A percentile compares a stretch with the other conserved stretches of the same genome.
Conservation (phyloP, 345 rosid species). For the Dimocarpus longan region DNA sequence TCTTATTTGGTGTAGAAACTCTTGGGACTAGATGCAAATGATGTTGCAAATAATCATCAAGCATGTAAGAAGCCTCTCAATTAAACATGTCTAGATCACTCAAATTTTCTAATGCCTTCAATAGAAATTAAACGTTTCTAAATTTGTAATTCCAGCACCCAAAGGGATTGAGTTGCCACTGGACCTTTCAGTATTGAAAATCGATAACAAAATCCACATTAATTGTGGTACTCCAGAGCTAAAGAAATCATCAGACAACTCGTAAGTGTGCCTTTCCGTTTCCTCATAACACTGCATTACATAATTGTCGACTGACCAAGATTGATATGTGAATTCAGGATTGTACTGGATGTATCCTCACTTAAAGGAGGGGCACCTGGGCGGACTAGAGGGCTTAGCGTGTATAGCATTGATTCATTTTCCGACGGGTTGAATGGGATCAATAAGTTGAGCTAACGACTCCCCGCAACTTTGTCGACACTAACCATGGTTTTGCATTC, state of each 20-base stretch:
- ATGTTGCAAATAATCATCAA: conserved; percentile 38
- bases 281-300: not conserved
- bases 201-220: conserved; percentile 52
- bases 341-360: conserved; percentile 69
- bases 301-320: not conserved
- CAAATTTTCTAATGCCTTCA: conserved; percentile 6
- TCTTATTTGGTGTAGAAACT: conserved; percentile 46
- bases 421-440: conserved; percentile 46
- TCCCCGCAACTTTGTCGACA: not conserved
- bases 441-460: conserved; percentile 33
- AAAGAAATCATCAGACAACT: conserved; percentile 48
- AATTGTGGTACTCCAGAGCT: conserved; percentile 38
- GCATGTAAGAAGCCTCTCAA: conserved; percentile 46
- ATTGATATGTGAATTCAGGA: conserved; percentile 40
- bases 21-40: conserved; percentile 52
- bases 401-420: conserved; percentile 48
- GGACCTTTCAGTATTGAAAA: conserved; percentile 49
- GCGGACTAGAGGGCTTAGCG: conserved; percentile 79
- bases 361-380: conserved; percentile 90
- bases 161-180: conserved; percentile 56
- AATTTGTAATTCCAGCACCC: conserved; percentile 45
- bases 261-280: conserved; percentile 39
- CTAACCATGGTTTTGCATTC: conserved; percentile 30
- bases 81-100: not conserved
- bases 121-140: conserved; percentile 17